These are phyloP conservation scores for Capronia coronata DNA, from an alignment of 2,329 filamentous ascomycete genomes.

Conservation along the genomic window DNA sequence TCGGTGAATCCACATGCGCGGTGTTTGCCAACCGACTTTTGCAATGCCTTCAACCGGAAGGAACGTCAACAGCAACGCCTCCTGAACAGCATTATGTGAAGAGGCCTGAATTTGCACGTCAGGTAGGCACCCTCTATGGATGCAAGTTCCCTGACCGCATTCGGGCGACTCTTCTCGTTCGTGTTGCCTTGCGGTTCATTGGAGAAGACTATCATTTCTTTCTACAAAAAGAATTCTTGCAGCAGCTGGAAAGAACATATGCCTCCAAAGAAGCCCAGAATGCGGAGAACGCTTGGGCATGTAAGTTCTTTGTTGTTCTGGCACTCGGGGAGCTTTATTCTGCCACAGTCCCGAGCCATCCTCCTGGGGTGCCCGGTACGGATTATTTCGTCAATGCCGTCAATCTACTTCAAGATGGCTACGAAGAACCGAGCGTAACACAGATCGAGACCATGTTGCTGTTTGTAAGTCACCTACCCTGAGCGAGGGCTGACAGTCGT, in stretches of 20 bases:
- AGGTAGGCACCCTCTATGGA: not conserved
- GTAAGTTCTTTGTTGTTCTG: slow-evolving; percentile 23
- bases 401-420: not conserved
- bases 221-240: slow-evolving; percentile 19
- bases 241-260: slow-evolving; percentile 20
- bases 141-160: slow-evolving; percentile 18
- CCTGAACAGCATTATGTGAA: slow-evolving; percentile 1
- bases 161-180: slow-evolving; percentile 21
- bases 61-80: not conserved
- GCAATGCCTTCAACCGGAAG: not conserved
- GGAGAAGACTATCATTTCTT: slow-evolving; percentile 25
- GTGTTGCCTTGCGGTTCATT: slow-evolving; percentile 23
- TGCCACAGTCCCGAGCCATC: not conserved
- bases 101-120: not conserved
- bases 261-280: slow-evolving; percentile 1
- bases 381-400: not conserved
- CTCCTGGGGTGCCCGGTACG: not conserved
- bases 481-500: no score
- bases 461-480: not conserved
- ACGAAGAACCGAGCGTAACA: not conserved
- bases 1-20: not conserved
- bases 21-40: not conserved
- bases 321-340: slow-evolving; percentile 25
- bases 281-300: slow-evolving; percentile 18
- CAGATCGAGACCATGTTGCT: slow-evolving; percentile 4